Evolutionary conservation across 495 filamentous ascomycete species (phyloP).

Genomic region (Trichoderma virens): DNA sequence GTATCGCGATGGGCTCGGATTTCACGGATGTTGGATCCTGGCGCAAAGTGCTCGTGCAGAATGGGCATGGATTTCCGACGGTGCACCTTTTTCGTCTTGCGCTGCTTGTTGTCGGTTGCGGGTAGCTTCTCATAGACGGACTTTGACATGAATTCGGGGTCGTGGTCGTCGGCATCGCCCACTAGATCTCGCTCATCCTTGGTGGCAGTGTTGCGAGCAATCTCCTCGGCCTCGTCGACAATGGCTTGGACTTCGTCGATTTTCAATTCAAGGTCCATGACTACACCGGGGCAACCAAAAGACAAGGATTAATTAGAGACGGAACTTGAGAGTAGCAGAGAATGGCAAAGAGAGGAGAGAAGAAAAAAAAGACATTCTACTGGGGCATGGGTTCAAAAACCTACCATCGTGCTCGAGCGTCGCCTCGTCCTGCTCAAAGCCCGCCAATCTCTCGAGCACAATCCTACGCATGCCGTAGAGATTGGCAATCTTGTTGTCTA

Average conservation of each 20-base stretch:
- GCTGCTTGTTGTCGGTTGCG: constrained; percentile 42
- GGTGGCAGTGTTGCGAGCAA: constrained; percentile 41
- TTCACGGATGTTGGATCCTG: constrained; percentile 81
- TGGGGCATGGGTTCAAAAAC: constrained; percentile 20
- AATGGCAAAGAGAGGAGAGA: neutral
- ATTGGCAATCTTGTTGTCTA: constrained; percentile 94
- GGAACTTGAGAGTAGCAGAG: neutral
- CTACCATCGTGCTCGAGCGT: constrained; percentile 78
- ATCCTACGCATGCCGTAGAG: constrained; percentile 90
- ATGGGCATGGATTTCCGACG: constrained; percentile 82
- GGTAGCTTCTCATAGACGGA: constrained; percentile 93
- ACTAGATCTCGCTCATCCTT: constrained; percentile 48
- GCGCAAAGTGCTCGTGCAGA: constrained; percentile 89
- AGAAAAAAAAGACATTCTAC: constrained; percentile 7
- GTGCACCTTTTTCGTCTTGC: constrained; percentile 58
- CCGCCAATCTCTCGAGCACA: constrained; percentile 79
- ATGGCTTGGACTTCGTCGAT: constrained; percentile 80
- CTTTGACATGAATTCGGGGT: constrained; percentile 88
- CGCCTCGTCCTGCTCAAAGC: constrained; percentile 88
- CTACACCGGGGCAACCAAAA: constrained; percentile 34
- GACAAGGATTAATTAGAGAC: neutral
- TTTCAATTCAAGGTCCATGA: constrained; percentile 75
- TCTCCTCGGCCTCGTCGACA: constrained; percentile 58
- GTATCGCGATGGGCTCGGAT: constrained; percentile 81
- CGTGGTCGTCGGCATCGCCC: constrained; percentile 43